Conservation (phyloP, 2,329 filamentous ascomycete species). For the Scolecobasidium constrictum region DNA sequence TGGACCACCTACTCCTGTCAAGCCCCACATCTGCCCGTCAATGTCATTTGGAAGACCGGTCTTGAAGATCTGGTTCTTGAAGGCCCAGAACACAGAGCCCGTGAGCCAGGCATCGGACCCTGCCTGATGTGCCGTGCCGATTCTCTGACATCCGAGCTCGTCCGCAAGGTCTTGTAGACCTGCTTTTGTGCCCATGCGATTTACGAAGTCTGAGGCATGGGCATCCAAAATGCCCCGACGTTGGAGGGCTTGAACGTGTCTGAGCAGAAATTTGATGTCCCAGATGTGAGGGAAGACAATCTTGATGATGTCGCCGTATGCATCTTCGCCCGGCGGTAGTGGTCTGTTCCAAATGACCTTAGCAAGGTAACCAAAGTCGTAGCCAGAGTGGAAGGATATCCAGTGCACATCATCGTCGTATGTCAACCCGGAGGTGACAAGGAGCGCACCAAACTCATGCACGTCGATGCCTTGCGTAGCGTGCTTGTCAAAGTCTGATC, state of each 20-base stretch:
- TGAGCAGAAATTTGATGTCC: conserved; percentile 96
- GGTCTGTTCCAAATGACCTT: conserved; percentile 80
- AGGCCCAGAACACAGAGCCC: conserved; percentile 88
- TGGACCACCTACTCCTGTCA: conserved; percentile 29
- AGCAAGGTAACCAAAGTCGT: conserved; percentile 95
- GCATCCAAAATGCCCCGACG: conserved; percentile 5
- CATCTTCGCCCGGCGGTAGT: conserved; percentile 77
- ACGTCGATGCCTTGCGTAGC: conserved; percentile 86
- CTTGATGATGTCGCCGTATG: conserved; percentile 81
- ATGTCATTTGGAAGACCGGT: conserved; percentile 66
- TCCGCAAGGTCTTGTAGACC: conserved; percentile 91
- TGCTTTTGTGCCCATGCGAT: conserved; percentile 80
- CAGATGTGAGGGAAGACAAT: conserved; percentile 89
- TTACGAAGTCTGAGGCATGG: conserved; percentile 58
- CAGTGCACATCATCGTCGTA: conserved; percentile 82
- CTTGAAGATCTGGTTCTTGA: conserved; percentile 79
- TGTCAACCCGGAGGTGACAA: conserved; percentile 87
- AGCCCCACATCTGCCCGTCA: conserved; percentile 88
- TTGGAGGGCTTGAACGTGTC: conserved; percentile 62
- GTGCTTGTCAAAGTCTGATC: conserved; percentile 81
- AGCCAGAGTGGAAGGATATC: conserved; percentile 96
- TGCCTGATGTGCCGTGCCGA: conserved; percentile 82
- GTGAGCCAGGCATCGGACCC: conserved; percentile 91
- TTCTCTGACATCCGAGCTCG: conserved; percentile 77
- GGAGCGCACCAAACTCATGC: conserved; percentile 72